Conservation (phyloP, 345 rosid species). For the Ceriops zippeliana region DNA sequence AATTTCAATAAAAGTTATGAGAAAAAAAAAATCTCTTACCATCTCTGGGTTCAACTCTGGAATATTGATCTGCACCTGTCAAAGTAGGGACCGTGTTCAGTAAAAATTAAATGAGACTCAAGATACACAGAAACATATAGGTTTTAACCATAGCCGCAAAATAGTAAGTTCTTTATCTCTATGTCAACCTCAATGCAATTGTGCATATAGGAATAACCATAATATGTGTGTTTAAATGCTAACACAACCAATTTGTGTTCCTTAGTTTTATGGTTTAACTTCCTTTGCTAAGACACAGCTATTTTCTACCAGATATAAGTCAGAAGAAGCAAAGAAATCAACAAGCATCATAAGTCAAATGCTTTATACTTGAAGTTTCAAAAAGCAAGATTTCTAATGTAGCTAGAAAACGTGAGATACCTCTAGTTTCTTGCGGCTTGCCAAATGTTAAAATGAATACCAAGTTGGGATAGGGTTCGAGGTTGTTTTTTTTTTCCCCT, state of each 20-base stretch:
- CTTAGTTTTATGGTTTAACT: not conserved
- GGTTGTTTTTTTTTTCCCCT: too few species aligned
- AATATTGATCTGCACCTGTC: slow-evolving; percentile 85
- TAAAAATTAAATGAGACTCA: slow-evolving; percentile 2
- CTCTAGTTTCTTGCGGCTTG: too few species aligned
- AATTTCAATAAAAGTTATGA: slow-evolving; percentile 6
- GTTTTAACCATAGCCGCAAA: not conserved
- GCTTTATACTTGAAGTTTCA: too few species aligned
- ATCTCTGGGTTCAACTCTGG: slow-evolving; percentile 96
- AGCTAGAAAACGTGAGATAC: too few species aligned
- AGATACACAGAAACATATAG: not conserved
- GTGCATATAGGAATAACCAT: not conserved
- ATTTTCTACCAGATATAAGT: too few species aligned
- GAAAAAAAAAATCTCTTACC: slow-evolving; percentile 37
- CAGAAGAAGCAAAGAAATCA: too few species aligned
- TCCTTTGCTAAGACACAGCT: too few species aligned
- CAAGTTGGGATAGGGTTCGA: too few species aligned
- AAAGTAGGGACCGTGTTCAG: slow-evolving; percentile 18
- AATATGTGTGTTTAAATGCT: not conserved
- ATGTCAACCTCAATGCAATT: too few species aligned
- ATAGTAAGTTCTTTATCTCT: not conserved
- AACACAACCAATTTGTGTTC: not conserved
- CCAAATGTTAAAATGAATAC: too few species aligned
- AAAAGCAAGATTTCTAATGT: too few species aligned
- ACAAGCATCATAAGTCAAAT: too few species aligned